Evolutionary conservation across 2,329 filamentous ascomycete genomes (phyloP).

Genomic region (Penicillium sp.): DNA sequence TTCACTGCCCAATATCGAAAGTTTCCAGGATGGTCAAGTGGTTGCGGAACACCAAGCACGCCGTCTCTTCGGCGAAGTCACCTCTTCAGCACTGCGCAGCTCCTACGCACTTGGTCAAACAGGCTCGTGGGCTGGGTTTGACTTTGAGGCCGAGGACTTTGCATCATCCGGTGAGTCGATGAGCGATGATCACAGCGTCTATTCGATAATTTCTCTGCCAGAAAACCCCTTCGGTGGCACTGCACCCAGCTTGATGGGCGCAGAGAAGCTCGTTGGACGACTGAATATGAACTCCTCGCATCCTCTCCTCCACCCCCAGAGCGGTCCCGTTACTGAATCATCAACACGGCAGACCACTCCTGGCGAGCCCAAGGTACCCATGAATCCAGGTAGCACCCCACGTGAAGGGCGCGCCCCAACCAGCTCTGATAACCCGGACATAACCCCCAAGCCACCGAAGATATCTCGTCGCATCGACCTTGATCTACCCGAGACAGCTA

Average conservation of each 20-base stretch:
- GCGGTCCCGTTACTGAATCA: constrained; percentile 32
- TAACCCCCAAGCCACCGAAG: constrained; percentile 37
- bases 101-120: constrained; percentile 52
- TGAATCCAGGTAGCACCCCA: constrained; percentile 21
- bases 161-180: constrained; percentile 47
- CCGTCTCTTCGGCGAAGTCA: constrained; percentile 66
- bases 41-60: constrained; percentile 33
- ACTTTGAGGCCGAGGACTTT: constrained; percentile 45
- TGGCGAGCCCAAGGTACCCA: constrained; percentile 28
- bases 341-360: constrained; percentile 39
- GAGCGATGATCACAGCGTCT: constrained; percentile 40
- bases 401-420: constrained; percentile 16
- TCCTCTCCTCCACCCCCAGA: constrained; percentile 35
- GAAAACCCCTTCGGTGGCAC: constrained; percentile 40
- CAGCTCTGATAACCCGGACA: constrained; percentile 22
- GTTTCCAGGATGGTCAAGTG: constrained; percentile 35
- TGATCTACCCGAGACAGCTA: constrained; percentile 43
- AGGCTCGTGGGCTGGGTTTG: constrained; percentile 35
- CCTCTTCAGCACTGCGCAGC: constrained; percentile 57
- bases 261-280: constrained; percentile 52
- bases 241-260: constrained; percentile 52
- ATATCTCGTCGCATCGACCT: constrained; percentile 44
- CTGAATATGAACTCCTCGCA: constrained; percentile 53
- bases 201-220: constrained; percentile 44
- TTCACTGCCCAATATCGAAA: constrained; percentile 46